phyloP scores from a whole-genome alignment of 2,329 filamentous ascomycete species.

The Aureobasidium sp. region DNA sequence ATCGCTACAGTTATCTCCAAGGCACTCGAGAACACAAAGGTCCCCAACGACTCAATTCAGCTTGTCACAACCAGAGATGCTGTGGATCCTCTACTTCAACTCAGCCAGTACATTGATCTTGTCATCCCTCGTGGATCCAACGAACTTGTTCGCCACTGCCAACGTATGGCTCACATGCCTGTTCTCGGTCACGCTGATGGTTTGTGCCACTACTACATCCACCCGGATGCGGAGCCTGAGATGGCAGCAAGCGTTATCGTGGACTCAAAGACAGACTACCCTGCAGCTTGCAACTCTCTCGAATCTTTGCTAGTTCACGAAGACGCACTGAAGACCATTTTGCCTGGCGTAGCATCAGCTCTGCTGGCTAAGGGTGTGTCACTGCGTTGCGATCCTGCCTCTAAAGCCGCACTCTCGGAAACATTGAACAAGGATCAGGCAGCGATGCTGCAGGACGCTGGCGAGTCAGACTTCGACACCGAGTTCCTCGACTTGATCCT shows the following conservation, averaged over 20 bases:
- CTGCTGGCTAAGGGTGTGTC: slow-evolving; percentile 69
- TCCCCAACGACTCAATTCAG: slow-evolving; percentile 82
- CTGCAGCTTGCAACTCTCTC: slow-evolving; percentile 89
- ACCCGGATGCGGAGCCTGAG: slow-evolving; percentile 62
- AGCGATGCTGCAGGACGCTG: slow-evolving; percentile 52
- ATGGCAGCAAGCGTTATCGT: slow-evolving; percentile 70
- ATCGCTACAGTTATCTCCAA: slow-evolving; percentile 78
- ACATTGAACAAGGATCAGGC: slow-evolving; percentile 35
- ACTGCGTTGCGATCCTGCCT: slow-evolving; percentile 66
- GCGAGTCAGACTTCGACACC: slow-evolving; percentile 67
- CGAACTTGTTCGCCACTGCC: slow-evolving; percentile 83
- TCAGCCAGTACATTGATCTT: slow-evolving; percentile 84
- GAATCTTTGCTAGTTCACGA: slow-evolving; percentile 85
- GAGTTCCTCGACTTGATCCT: slow-evolving; percentile 83
- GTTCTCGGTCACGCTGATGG: slow-evolving; percentile 95
- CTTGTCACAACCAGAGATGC: slow-evolving; percentile 89
- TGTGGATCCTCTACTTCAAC: slow-evolving; percentile 75
- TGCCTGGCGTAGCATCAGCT: slow-evolving; percentile 64
- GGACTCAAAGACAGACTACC: slow-evolving; percentile 90
- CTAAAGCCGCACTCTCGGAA: slow-evolving; percentile 53
- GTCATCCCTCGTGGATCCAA: slow-evolving; percentile 90
- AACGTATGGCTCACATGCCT: slow-evolving; percentile 83
- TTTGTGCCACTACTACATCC: slow-evolving; percentile 78
- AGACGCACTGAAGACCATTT: slow-evolving; percentile 53
- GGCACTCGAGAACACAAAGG: slow-evolving; percentile 61